These are phyloP conservation scores for Corynespora cassiicola DNA, from an alignment of 2,329 filamentous ascomycete genomes.

Conservation along the genomic window DNA sequence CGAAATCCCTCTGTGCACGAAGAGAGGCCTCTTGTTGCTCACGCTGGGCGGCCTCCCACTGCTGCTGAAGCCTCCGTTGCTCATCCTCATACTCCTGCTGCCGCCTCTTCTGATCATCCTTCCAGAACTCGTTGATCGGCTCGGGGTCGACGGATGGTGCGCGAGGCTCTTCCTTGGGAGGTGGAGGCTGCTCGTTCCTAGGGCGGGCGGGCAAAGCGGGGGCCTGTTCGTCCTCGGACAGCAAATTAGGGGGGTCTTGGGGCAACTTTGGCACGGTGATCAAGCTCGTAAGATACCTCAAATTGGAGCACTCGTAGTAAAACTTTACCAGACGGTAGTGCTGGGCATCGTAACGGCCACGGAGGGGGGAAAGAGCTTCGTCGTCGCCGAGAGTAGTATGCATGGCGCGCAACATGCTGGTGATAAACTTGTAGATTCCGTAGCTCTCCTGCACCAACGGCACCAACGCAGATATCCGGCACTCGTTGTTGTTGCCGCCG, in stretches of 20 bases:
- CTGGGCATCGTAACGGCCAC: slow-evolving; percentile 89
- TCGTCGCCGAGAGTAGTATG: slow-evolving; percentile 94
- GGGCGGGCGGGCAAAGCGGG: slow-evolving; percentile 84
- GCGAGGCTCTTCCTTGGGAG: slow-evolving; percentile 67
- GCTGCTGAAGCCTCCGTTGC: slow-evolving; percentile 84
- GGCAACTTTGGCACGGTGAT: slow-evolving; percentile 97
- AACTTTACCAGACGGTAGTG: slow-evolving; percentile 97
- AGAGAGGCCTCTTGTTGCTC: slow-evolving; percentile 83
- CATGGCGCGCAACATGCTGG: slow-evolving; percentile 98
- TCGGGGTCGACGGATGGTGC: slow-evolving; percentile 81
- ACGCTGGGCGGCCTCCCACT: slow-evolving; percentile 80
- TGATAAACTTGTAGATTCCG: slow-evolving; percentile 99
- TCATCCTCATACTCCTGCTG: slow-evolving; percentile 96
- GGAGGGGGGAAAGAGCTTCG: slow-evolving; percentile 86
- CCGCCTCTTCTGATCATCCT: slow-evolving; percentile 86
- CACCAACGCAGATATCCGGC: slow-evolving; percentile 90
- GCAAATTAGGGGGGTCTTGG: slow-evolving; percentile 88
- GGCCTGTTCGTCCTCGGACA: slow-evolving; percentile 80
- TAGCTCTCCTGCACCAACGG: slow-evolving; percentile 97
- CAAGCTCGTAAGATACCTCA: slow-evolving; percentile 93
- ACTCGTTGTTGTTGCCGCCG: slow-evolving; percentile 91
- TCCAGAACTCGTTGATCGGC: slow-evolving; percentile 98
- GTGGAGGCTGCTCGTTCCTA: slow-evolving; percentile 71
- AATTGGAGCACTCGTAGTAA: slow-evolving; percentile 98
- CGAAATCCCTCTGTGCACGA: slow-evolving; percentile 92